A percentile compares a stretch with the other conserved stretches of the same genome.
Conservation (phyloP, 768 basidiomycete species). For the Boletus insuetus region DNA sequence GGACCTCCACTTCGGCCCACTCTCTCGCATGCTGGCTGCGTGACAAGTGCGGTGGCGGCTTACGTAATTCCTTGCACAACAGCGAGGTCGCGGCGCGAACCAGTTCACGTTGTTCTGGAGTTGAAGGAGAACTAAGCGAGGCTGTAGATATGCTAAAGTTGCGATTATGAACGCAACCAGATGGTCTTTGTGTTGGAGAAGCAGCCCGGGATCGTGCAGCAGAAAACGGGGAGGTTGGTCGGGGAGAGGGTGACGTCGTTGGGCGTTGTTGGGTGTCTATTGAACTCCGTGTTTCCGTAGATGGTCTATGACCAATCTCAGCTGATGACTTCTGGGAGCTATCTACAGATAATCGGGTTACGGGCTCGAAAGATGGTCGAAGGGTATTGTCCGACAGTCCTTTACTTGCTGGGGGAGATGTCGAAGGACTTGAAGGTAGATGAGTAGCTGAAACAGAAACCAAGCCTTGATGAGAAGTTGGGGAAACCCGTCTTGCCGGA, state of each 20-base stretch:
- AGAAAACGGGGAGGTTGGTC: constrained; percentile 44
- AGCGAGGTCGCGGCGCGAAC: constrained; percentile 62
- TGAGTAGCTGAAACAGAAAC: constrained; percentile 51
- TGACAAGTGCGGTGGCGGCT: constrained; percentile 55
- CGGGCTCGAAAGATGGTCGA: constrained; percentile 14
- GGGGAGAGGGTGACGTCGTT: constrained; percentile 31
- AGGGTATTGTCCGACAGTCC: constrained; percentile 25
- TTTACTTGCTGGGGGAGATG: constrained; percentile 30
- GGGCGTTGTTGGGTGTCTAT: constrained; percentile 28
- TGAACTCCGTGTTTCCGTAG: constrained; percentile 21
- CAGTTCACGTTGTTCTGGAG: constrained; percentile 63
- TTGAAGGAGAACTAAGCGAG: constrained; percentile 47
- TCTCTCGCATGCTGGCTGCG: constrained; percentile 52
- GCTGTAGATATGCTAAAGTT: constrained; percentile 59
- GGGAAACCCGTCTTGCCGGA: constrained; percentile 39
- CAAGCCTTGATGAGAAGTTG: constrained; percentile 39
- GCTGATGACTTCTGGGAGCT: constrained; percentile 36
- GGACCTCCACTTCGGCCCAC: constrained; percentile 74
- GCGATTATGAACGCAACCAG: constrained; percentile 49
- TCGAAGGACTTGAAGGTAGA: constrained; percentile 38
- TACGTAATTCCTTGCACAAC: constrained; percentile 64
- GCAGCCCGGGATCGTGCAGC: constrained; percentile 41
- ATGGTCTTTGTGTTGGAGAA: constrained; percentile 43
- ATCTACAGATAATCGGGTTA: constrained; percentile 26
- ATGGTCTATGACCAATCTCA: constrained; percentile 37